Evolutionary conservation across 257 asterid genomes (phyloP).

Genomic region (Capsicum pubescens): DNA sequence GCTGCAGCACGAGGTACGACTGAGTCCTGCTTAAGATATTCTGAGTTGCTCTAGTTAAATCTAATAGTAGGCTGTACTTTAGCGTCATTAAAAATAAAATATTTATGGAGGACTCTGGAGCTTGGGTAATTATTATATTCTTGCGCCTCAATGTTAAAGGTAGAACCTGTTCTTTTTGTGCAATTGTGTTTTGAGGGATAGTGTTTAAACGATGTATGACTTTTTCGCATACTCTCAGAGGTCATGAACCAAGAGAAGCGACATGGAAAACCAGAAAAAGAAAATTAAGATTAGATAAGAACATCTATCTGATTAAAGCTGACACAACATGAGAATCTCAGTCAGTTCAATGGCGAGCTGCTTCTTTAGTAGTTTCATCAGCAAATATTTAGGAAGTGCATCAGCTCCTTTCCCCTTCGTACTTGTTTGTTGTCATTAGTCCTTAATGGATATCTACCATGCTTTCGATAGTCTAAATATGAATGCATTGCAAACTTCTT

Average conservation of each 20-base stretch:
- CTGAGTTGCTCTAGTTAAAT: slow-evolving; percentile 2
- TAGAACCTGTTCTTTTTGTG: not conserved
- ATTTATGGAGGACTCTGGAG: not conserved
- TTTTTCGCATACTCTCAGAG: not conserved
- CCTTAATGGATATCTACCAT: not conserved
- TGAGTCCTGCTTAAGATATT: not conserved
- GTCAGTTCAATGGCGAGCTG: not conserved
- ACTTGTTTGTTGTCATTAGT: not conserved
- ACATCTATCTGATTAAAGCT: not conserved
- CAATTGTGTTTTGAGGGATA: not conserved
- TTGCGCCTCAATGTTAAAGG: not conserved
- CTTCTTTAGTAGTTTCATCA: not conserved
- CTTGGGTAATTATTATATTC: not conserved
- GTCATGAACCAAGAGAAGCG: not conserved
- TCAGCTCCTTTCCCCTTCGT: not conserved
- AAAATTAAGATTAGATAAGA: not conserved
- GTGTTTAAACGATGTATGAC: not conserved
- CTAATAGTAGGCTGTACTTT: not conserved
- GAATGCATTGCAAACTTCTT: not conserved
- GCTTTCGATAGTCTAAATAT: not conserved
- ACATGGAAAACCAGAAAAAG: not conserved
- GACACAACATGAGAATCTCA: not conserved
- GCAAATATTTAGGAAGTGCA: not conserved
- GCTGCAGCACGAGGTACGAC: slow-evolving; percentile 80
- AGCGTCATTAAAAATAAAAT: not conserved